Percentiles rank a stretch among this genome's conserved stretches.
phyloP scores from a whole-genome alignment of 352 stramenopile species.

The Globisporangium nunn region DNA sequence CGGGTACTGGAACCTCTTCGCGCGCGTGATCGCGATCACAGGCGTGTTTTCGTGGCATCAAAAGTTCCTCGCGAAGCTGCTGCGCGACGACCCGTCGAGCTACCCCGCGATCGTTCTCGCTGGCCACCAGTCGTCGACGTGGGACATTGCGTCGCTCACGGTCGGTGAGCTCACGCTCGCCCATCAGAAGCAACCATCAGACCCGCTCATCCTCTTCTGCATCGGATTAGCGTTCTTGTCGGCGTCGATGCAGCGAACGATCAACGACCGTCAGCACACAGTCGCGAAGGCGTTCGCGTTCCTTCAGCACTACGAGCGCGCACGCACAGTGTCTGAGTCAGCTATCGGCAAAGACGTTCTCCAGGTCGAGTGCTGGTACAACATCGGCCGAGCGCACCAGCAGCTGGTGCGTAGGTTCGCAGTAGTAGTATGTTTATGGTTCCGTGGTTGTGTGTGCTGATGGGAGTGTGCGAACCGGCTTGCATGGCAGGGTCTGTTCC shows the following conservation, averaged over 20 bases:
- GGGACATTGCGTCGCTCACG: slow-evolving; percentile 80
- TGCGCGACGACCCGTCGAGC: slow-evolving; percentile 68
- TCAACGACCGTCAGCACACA: slow-evolving; percentile 79
- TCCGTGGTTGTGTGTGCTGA: background rate
- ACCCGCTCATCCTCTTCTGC: slow-evolving; percentile 78
- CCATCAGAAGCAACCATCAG: slow-evolving; percentile 66
- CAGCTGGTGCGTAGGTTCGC: slow-evolving; percentile 49
- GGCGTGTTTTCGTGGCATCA: slow-evolving; percentile 85
- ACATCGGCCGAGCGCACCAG: slow-evolving; percentile 79
- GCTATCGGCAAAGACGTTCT: slow-evolving; percentile 57
- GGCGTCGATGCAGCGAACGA: slow-evolving; percentile 80
- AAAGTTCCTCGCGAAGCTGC: slow-evolving; percentile 79
- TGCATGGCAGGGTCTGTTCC: slow-evolving; percentile 56
- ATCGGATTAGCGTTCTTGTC: slow-evolving; percentile 80
- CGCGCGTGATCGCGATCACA: slow-evolving; percentile 74
- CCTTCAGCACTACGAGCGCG: slow-evolving; percentile 72
- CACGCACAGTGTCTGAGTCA: slow-evolving; percentile 33
- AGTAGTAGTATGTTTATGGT: background rate
- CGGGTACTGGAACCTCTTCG: slow-evolving; percentile 84
- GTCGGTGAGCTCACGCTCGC: slow-evolving; percentile 81
- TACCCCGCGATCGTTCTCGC: slow-evolving; percentile 77
- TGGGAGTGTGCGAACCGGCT: background rate
- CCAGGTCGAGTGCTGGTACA: slow-evolving; percentile 81
- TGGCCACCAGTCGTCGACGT: slow-evolving; percentile 75
- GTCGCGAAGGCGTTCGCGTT: slow-evolving; percentile 85